Conservation (phyloP, 2,329 filamentous ascomycete species). For the Trichoderma citrinoviride region DNA sequence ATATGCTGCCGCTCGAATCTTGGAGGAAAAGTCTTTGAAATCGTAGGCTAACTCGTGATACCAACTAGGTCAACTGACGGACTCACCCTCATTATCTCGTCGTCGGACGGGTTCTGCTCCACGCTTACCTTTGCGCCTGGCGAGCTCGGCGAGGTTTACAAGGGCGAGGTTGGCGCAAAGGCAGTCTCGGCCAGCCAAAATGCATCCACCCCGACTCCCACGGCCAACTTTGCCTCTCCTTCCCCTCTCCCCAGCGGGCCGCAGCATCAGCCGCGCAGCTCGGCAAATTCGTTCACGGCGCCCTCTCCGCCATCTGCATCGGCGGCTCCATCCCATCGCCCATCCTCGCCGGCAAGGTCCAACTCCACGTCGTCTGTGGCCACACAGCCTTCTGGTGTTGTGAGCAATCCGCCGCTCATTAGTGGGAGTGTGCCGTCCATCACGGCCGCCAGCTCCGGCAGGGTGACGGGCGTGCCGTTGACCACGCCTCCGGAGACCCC, state of each 20-base stretch:
- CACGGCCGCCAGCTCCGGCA: conserved; percentile 67
- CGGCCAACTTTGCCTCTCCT: conserved; percentile 58
- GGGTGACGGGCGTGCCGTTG: conserved; percentile 64
- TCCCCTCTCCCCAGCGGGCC: conserved; percentile 53
- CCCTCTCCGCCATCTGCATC: conserved; percentile 52
- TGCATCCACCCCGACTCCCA: conserved; percentile 70
- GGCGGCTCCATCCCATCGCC: conserved; percentile 61
- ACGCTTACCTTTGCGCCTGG: conserved; percentile 78
- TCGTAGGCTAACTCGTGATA: conserved; percentile 28
- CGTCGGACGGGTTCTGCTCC: conserved; percentile 96
- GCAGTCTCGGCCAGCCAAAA: conserved; percentile 56
- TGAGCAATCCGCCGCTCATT: conserved; percentile 77
- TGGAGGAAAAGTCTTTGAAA: not conserved
- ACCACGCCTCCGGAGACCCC: conserved; percentile 92
- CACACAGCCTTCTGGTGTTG: conserved; percentile 60
- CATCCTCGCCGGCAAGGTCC: conserved; percentile 77
- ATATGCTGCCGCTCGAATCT: not conserved
- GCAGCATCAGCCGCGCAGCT: conserved; percentile 57
- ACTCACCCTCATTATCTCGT: conserved; percentile 77
- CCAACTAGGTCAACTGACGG: conserved; percentile 49
- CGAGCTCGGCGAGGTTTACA: conserved; percentile 81
- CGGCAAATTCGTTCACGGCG: conserved; percentile 55
- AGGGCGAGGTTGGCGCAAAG: conserved; percentile 61
- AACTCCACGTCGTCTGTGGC: conserved; percentile 80
- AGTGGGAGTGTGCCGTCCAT: conserved; percentile 75